A percentile compares a stretch with the other conserved stretches of the same genome.
phyloP scores from a whole-genome alignment of 2,329 filamentous ascomycete species.

The Ceratocystis lukuohia region DNA sequence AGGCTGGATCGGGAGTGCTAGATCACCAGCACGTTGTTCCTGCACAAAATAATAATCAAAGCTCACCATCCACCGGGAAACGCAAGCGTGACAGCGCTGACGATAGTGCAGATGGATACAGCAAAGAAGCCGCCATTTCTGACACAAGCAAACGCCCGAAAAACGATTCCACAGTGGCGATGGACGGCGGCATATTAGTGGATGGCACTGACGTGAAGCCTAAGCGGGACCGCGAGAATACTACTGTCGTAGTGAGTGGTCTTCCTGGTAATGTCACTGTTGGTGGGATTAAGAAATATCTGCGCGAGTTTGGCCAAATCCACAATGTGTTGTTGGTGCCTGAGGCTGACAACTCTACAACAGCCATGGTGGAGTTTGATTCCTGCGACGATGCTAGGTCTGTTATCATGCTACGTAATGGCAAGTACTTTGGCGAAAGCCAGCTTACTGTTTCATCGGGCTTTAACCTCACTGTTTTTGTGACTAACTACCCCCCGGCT shows the following conservation, averaged over 20 bases:
- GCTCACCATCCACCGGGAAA: slow-evolving; percentile 41
- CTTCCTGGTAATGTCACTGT: slow-evolving; percentile 57
- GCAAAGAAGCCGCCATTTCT: slow-evolving; percentile 30
- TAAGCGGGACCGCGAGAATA: slow-evolving; percentile 82
- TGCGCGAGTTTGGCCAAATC: slow-evolving; percentile 77
- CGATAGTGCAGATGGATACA: slow-evolving; percentile 15
- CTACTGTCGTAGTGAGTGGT: slow-evolving; percentile 67
- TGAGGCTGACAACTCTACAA: slow-evolving; percentile 48
- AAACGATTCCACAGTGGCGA: slow-evolving; percentile 25
- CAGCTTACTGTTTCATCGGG: slow-evolving; percentile 63
- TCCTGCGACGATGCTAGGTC: slow-evolving; percentile 66
- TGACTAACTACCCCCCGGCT: slow-evolving; percentile 75
- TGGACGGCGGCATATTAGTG: background rate
- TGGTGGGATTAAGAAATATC: slow-evolving; percentile 71
- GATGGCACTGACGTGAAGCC: slow-evolving; percentile 25
- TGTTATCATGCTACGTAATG: slow-evolving; percentile 70
- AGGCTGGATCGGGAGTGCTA: background rate
- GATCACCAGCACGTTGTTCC: background rate
- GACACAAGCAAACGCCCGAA: slow-evolving; percentile 51
- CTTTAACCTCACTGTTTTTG: slow-evolving; percentile 67
- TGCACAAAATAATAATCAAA: slow-evolving; percentile 11
- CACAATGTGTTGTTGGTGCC: slow-evolving; percentile 58
- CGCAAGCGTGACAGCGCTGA: slow-evolving; percentile 56
- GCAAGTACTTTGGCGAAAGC: slow-evolving; percentile 61
- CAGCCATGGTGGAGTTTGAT: slow-evolving; percentile 75